Conservation (phyloP, 768 basidiomycete genomes). For the Leccinum subtestaceum region DNA sequence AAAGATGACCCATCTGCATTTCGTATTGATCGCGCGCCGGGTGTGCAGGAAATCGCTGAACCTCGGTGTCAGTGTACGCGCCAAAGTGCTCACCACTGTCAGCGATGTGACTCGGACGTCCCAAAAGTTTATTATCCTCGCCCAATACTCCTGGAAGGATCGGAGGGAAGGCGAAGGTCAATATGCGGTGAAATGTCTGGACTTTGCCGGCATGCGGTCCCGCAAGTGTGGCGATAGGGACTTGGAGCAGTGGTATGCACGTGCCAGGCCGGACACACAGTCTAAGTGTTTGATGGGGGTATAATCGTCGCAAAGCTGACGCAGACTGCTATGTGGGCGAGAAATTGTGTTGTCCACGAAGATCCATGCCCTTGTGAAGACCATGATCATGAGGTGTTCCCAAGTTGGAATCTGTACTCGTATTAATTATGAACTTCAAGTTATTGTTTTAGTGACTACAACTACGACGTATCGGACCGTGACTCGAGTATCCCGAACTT, state of each 20-base stretch:
- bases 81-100: slow-evolving; percentile 79
- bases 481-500: slow-evolving; percentile 73
- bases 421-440: background rate
- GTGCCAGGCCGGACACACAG: no score
- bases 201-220: slow-evolving; percentile 69
- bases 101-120: slow-evolving; percentile 65
- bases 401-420: background rate
- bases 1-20: slow-evolving; percentile 18
- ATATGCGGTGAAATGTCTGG: slow-evolving; percentile 74
- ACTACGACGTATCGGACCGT: slow-evolving; percentile 42
- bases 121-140: slow-evolving; percentile 91
- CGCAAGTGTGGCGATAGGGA: slow-evolving; percentile 70
- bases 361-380: slow-evolving; percentile 82
- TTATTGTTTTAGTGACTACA: slow-evolving; percentile 67
- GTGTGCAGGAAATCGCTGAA: slow-evolving; percentile 62
- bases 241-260: slow-evolving; percentile 87
- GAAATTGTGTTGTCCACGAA: slow-evolving; percentile 84
- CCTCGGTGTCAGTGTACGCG: slow-evolving; percentile 67
- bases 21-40: background rate
- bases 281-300: slow-evolving; percentile 94
- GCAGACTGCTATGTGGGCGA: slow-evolving; percentile 89
- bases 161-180: slow-evolving; percentile 50
- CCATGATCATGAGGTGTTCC: slow-evolving; percentile 72
- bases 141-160: slow-evolving; percentile 64
- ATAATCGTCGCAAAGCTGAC: slow-evolving; percentile 74